Evolutionary conservation across 116 monocot species (phyloP).

Genomic region (Cymodocea nodosa): DNA sequence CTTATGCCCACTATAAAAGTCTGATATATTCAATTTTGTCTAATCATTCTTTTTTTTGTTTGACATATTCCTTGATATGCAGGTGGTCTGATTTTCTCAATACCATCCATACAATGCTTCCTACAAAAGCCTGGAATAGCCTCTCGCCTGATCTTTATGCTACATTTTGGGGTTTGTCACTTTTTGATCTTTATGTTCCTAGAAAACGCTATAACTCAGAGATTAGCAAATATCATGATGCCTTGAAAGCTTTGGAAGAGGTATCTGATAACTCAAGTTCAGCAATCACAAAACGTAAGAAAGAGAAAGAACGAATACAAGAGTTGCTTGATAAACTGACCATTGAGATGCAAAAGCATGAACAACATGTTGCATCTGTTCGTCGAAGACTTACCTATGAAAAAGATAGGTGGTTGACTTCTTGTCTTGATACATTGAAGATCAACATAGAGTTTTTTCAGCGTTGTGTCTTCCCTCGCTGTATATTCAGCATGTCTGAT

Average conservation of each 20-base stretch:
- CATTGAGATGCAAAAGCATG: slow-evolving; percentile 71
- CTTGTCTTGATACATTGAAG: slow-evolving; percentile 70
- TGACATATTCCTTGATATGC: not conserved
- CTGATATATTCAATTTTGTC: not conserved
- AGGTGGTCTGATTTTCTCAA: slow-evolving; percentile 84
- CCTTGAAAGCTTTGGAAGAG: slow-evolving; percentile 85
- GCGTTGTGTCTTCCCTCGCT: slow-evolving; percentile 87
- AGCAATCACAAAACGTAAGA: slow-evolving; percentile 89
- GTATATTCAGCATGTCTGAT: slow-evolving; percentile 82
- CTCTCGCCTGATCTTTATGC: slow-evolving; percentile 91
- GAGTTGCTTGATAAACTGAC: slow-evolving; percentile 73
- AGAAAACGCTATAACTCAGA: slow-evolving; percentile 76
- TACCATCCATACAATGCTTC: slow-evolving; percentile 47
- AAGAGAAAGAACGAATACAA: slow-evolving; percentile 93
- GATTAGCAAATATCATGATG: slow-evolving; percentile 75
- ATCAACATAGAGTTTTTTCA: slow-evolving; percentile 96
- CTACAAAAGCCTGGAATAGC: slow-evolving; percentile 78
- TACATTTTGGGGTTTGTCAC: slow-evolving; percentile 96
- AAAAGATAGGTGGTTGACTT: slow-evolving; percentile 88
- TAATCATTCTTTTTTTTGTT: not conserved
- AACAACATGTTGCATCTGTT: slow-evolving; percentile 84
- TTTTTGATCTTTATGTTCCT: slow-evolving; percentile 91
- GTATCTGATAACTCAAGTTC: slow-evolving; percentile 81
- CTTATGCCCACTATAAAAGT: too few relatives aligned
- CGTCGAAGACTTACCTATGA: slow-evolving; percentile 49